phyloP scores from a whole-genome alignment of 331 rosid species.

The Quercus lobata region DNA sequence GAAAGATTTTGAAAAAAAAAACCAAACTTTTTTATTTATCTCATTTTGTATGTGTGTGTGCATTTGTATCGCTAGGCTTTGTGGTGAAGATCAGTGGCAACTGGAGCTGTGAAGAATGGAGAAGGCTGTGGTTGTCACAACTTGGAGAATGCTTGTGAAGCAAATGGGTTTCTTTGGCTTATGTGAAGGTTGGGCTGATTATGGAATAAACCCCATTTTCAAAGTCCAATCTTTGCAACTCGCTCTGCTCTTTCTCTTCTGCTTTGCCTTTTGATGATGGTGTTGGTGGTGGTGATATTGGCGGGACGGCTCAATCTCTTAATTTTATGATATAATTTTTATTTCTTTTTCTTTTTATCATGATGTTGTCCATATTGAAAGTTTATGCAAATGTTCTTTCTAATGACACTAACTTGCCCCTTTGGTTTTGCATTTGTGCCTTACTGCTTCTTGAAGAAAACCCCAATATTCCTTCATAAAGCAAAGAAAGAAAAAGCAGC shows the following conservation, averaged over 20 bases:
- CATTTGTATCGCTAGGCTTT: conserved; percentile 7
- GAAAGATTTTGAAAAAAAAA: neutral
- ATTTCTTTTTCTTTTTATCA: neutral
- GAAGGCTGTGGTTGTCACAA: conserved; percentile 17
- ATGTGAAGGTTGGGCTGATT: conserved; percentile 16
- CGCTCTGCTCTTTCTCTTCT: conserved; percentile 18
- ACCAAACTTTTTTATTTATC: neutral
- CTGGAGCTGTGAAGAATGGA: conserved; percentile 18
- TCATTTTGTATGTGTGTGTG: conserved; percentile 1
- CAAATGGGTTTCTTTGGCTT: conserved; percentile 13
- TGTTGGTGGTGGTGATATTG: conserved; percentile 71
- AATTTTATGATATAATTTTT: conserved; percentile 21
- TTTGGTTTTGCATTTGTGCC: conserved; percentile 21
- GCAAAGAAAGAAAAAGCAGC: conserved; percentile 10
- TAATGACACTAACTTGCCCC: conserved; percentile 9
- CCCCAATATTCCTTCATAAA: conserved; percentile 23
- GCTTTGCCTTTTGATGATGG: conserved; percentile 37
- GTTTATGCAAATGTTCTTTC: conserved; percentile 22
- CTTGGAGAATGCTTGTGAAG: conserved; percentile 11
- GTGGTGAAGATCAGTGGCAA: neutral
- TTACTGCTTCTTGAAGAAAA: conserved; percentile 26
- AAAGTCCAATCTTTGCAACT: conserved; percentile 24
- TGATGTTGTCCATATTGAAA: conserved; percentile 22
- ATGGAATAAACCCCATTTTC: conserved; percentile 19
- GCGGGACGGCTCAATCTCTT: conserved; percentile 98